A percentile compares a stretch with the other conserved stretches of the same genome.
Conservation (phyloP, 2,329 filamentous ascomycete species). For the Fusarium subglutinans region DNA sequence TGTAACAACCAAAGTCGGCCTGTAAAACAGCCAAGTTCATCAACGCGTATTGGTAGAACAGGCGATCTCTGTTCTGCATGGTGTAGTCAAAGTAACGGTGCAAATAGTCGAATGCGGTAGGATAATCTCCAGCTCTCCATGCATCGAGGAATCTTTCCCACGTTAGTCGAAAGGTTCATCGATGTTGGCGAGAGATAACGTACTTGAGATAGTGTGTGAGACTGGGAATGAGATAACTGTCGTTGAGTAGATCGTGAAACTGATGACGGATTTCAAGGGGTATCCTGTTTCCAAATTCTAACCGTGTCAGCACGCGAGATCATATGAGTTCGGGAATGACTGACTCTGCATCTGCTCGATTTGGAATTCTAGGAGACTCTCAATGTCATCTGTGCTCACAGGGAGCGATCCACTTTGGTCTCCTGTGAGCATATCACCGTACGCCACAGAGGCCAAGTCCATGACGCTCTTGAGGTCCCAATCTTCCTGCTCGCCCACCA, state of each 20-base stretch:
- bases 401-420: constrained; percentile 53
- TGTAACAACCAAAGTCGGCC: constrained; percentile 91
- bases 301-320: constrained; percentile 14
- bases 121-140: constrained; percentile 91
- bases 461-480: constrained; percentile 57
- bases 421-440: constrained; percentile 62
- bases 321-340: constrained; percentile 30
- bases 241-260: constrained; percentile 73
- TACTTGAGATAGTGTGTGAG: constrained; percentile 79
- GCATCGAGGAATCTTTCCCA: constrained; percentile 78
- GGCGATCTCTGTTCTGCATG: constrained; percentile 82
- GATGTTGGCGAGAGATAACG: neutral
- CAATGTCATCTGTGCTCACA: constrained; percentile 81
- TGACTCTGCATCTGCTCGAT: constrained; percentile 86
- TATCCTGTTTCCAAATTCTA: constrained; percentile 80
- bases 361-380: constrained; percentile 85
- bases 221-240: constrained; percentile 74
- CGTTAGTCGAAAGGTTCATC: constrained; percentile 46
- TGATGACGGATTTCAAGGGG: constrained; percentile 77
- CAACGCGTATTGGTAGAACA: constrained; percentile 93
- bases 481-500: constrained; percentile 59
- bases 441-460: constrained; percentile 57
- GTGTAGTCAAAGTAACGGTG: constrained; percentile 98
- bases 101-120: constrained; percentile 87
- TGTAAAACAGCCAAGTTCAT: constrained; percentile 94